Evolutionary conservation across 306 rosid species (phyloP), one percentile per base, ranked within the genome.

Genomic region (Cicer judaicum): DNA sequence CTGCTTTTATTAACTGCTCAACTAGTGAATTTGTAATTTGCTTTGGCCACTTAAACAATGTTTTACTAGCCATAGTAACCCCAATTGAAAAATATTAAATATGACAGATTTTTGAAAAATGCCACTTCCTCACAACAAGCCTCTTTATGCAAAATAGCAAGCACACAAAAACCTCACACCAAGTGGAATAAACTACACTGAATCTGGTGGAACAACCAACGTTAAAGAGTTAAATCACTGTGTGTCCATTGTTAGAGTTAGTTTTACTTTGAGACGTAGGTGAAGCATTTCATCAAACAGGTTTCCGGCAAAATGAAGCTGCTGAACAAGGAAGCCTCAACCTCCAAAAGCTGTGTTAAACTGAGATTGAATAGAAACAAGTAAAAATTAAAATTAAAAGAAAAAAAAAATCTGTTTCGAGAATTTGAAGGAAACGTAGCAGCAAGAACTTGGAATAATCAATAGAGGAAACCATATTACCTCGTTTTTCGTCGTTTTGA

Each of bases 11-110:
- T 59, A 89, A 84, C 86, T 85, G 82, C 81, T 73, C 94, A 74
- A 91, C 97, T 55, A 85, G 76, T 16, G 90, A 68, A 75, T 82
- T 46, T 1, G 96, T 87, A 69, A 91, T 50, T 55, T 80, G 82
- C 44, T 86, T 88, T 5, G 94, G 87, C 96, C 98, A 89, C 79
- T 87, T 93, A 34, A 93, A 81, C 83, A 88, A 39, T 36, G 83
- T 68, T 85, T 84, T 87, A 73, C 85, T 82, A 10, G 86, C 92
- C 98, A 91, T 91, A 19, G 19, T 65, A 19, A 21, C 42, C 16
- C 40, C 54, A 69, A 36, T n/a, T 15, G 50, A 57, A 18, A 59
- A 74, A 53, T 11, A 72, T 41, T n/a, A 18, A 44, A 66, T 72
- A n/a, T 11, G 34, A 38, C 7, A 63, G 57, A 67, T 24, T 46